Evolutionary conservation across 2,329 filamentous ascomycete species (phyloP).

Genomic region (Cladophialophora bantiana): DNA sequence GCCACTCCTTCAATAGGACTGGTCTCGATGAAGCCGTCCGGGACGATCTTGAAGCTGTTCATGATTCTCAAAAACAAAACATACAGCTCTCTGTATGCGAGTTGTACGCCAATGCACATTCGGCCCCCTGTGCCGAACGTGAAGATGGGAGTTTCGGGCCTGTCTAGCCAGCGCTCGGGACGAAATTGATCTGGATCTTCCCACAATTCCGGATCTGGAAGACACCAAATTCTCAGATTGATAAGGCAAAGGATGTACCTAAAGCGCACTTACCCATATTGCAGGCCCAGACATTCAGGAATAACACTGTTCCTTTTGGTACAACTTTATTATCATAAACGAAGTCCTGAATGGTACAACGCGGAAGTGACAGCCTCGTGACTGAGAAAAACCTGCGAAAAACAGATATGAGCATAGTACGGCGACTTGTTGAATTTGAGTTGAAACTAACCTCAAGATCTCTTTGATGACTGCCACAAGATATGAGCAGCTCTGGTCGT

Average conservation of each 20-base stretch:
- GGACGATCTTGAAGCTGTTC: slow-evolving; percentile 67
- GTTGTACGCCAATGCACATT: slow-evolving; percentile 69
- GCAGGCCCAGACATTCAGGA: slow-evolving; percentile 71
- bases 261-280: slow-evolving; percentile 59
- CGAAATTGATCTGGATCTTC: slow-evolving; percentile 64
- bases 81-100: slow-evolving; percentile 71
- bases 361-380: slow-evolving; percentile 66
- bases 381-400: slow-evolving; percentile 64
- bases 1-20: slow-evolving; percentile 66
- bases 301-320: slow-evolving; percentile 68
- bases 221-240: neutral
- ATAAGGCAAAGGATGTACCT: neutral
- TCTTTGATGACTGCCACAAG: slow-evolving; percentile 68
- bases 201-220: slow-evolving; percentile 61
- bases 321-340: slow-evolving; percentile 64
- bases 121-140: slow-evolving; percentile 71
- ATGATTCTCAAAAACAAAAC: slow-evolving; percentile 68
- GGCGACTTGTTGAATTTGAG: too few species aligned
- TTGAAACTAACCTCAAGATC: slow-evolving; percentile 51
- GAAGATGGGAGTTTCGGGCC: slow-evolving; percentile 68
- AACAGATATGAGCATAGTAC: neutral
- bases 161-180: slow-evolving; percentile 68
- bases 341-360: slow-evolving; percentile 66
- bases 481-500: slow-evolving; percentile 69
- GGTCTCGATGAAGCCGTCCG: slow-evolving; percentile 48